These are phyloP conservation scores for Daldinia childiae DNA, from an alignment of 495 filamentous ascomycete species.

Conservation along the genomic window DNA sequence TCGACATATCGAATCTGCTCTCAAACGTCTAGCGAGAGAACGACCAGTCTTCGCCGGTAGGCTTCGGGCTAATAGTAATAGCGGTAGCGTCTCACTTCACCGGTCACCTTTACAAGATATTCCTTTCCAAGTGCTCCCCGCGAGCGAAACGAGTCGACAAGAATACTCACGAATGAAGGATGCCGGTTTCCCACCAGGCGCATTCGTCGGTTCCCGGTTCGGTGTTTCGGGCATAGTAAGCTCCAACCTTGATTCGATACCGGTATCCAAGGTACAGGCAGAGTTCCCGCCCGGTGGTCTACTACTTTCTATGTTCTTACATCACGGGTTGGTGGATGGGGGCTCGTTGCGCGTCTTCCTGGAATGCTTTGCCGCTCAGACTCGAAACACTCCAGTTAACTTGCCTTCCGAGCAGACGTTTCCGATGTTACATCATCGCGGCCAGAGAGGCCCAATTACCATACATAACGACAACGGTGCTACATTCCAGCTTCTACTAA, in stretches of 20 bases:
- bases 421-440: conserved; percentile 27
- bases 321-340: conserved; percentile 51
- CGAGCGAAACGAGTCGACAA: conserved; percentile 29
- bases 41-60: conserved; percentile 49
- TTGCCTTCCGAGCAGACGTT: conserved; percentile 41
- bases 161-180: conserved; percentile 42
- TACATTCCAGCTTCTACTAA: conserved; percentile 33
- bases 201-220: conserved; percentile 41
- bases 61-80: conserved; percentile 40
- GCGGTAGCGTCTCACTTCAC: conserved; percentile 41
- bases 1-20: conserved; percentile 41
- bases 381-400: conserved; percentile 29
- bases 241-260: conserved; percentile 39
- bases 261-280: conserved; percentile 46
- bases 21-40: conserved; percentile 39
- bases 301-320: conserved; percentile 49
- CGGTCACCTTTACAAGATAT: conserved; percentile 43
- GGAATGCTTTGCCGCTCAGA: conserved; percentile 55
- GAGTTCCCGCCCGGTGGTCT: conserved; percentile 47
- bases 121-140: conserved; percentile 41
- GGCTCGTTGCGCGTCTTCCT: conserved; percentile 61
- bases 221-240: conserved; percentile 28
- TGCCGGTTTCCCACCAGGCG: conserved; percentile 45
- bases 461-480: conserved; percentile 22
- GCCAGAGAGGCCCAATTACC: conserved; percentile 31